A percentile compares a stretch with the other conserved stretches of the same genome.
Conservation (phyloP, 2,329 filamentous ascomycete genomes). For the Thermoascus crustaceus region DNA sequence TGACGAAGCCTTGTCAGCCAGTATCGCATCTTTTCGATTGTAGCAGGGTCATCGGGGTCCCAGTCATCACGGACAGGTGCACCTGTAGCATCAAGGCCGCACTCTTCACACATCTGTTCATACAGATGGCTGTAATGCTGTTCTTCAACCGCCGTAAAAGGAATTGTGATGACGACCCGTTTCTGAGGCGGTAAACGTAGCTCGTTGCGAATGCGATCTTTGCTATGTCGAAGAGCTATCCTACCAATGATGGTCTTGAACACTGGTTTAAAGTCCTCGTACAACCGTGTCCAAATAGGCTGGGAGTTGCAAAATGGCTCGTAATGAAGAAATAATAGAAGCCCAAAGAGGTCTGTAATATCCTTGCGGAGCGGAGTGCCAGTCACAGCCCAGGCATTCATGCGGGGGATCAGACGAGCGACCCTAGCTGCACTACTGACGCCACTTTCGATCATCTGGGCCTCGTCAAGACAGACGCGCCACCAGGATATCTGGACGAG, state of each 20-base stretch:
- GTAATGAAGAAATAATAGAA: constrained; percentile 72
- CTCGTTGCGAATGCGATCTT: constrained; percentile 69
- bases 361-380: constrained; percentile 82
- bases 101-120: constrained; percentile 63
- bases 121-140: constrained; percentile 77
- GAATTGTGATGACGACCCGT: constrained; percentile 77
- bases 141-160: constrained; percentile 84
- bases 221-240: constrained; percentile 78
- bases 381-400: constrained; percentile 86
- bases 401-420: constrained; percentile 68
- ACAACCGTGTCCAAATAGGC: constrained; percentile 61
- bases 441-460: constrained; percentile 90
- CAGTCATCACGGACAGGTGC: constrained; percentile 54
- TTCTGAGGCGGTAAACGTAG: constrained; percentile 73
- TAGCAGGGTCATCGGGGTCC: constrained; percentile 50
- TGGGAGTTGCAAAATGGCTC: constrained; percentile 63
- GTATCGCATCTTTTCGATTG: constrained; percentile 64
- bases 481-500: constrained; percentile 80
- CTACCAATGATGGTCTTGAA: constrained; percentile 63
- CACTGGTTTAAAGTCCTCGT: constrained; percentile 50
- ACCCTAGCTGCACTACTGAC: constrained; percentile 75
- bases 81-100: constrained; percentile 58
- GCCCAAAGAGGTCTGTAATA: constrained; percentile 67
- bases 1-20: constrained; percentile 75
- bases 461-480: constrained; percentile 61